Conservation (phyloP, 164 flowering plant genomes). For the Kingdonia uniflora region DNA sequence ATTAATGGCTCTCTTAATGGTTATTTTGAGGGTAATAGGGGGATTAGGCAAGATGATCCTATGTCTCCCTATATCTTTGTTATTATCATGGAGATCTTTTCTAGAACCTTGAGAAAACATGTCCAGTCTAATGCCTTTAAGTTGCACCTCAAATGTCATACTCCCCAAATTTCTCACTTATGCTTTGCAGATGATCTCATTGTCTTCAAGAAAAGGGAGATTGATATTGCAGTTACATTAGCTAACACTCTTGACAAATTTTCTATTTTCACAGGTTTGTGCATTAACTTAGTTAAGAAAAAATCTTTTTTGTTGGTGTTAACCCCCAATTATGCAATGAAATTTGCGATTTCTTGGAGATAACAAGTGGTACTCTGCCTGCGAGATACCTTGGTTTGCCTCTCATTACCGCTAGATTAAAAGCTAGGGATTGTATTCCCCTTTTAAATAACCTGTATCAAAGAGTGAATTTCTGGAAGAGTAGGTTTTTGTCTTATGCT, state of each 20-base stretch:
- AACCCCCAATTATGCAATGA: not conserved
- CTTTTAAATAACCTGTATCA: too few relatives aligned
- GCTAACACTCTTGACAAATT: too few relatives aligned
- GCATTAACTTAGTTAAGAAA: too few relatives aligned
- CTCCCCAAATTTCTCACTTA: not conserved
- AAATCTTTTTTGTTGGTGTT: not conserved
- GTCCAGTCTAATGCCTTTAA: too few relatives aligned
- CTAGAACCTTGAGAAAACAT: too few relatives aligned
- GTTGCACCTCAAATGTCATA: not conserved
- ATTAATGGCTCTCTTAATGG: not conserved
- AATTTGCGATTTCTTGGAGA: not conserved
- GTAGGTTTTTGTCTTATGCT: not conserved
- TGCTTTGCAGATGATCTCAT: not conserved
- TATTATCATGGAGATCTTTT: too few relatives aligned
- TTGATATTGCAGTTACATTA: not conserved
- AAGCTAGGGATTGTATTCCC: not conserved
- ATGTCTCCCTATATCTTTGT: too few relatives aligned
- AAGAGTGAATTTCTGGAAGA: not conserved
- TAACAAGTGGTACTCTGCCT: too few relatives aligned
- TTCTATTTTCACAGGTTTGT: not conserved
- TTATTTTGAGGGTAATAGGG: not conserved
- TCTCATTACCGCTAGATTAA: not conserved
- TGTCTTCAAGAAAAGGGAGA: too few relatives aligned
- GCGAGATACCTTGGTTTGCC: not conserved
- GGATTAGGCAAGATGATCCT: too few relatives aligned